phyloP scores from a whole-genome alignment of 2,329 filamentous ascomycete species.

The Hymenoscyphus fructigenus region DNA sequence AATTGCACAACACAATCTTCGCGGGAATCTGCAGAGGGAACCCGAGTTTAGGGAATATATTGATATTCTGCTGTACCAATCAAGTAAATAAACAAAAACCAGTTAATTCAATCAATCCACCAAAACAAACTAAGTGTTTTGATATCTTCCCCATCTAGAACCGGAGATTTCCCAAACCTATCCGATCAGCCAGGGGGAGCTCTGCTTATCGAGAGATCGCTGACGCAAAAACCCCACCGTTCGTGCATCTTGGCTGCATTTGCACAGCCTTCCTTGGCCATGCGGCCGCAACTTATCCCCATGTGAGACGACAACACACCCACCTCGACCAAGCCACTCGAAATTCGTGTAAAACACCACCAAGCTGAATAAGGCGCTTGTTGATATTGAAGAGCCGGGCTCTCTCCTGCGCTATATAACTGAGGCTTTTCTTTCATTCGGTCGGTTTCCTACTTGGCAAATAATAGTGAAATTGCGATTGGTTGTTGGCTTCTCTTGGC shows the following conservation, averaged over 20 bases:
- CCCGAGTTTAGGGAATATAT: too few relatives aligned
- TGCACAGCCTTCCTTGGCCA: conserved; percentile 13
- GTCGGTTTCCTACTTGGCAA: background rate
- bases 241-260: background rate
- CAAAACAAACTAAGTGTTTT: background rate
- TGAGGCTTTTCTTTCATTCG: background rate
- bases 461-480: background rate
- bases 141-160: background rate
- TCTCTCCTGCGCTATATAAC: background rate
- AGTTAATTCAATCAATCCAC: background rate
- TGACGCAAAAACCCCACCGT: background rate
- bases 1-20: too few relatives aligned
- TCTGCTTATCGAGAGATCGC: background rate
- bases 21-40: too few relatives aligned
- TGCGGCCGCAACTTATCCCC: background rate
- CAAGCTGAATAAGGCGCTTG: too few relatives aligned
- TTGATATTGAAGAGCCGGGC: background rate
- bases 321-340: conserved; percentile 1
- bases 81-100: too few relatives aligned
- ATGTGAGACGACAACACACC: background rate
- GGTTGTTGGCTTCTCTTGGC: background rate
- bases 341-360: background rate
- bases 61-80: too few relatives aligned
- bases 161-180: background rate
- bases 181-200: background rate